phyloP scores from a whole-genome alignment of 1,139 yeast species.

The Tardiomyces depauwii region DNA sequence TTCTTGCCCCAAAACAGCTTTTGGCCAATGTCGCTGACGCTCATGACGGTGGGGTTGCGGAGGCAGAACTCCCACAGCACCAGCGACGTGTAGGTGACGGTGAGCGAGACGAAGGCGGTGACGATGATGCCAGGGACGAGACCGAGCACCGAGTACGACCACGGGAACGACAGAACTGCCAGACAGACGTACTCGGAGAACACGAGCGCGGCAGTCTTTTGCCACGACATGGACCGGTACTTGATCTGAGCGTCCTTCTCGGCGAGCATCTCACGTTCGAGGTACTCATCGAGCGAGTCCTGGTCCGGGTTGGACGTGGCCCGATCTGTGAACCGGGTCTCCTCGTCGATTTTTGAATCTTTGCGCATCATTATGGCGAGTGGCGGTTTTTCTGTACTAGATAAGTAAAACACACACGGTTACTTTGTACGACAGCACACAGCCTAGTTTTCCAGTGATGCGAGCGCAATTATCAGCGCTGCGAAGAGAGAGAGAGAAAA shows the following conservation, averaged over 20 bases:
- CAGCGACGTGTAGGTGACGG: conserved; percentile 44
- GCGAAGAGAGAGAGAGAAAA: no score
- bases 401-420: no score
- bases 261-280: conserved; percentile 11
- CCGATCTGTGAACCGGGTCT: background rate
- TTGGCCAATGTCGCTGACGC: conserved; percentile 51
- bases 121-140: conserved; percentile 46
- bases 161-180: conserved; percentile 54
- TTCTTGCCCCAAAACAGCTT: conserved; percentile 40
- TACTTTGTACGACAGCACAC: no score
- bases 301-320: conserved; percentile 3
- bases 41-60: conserved; percentile 39
- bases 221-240: conserved; percentile 46
- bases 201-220: conserved; percentile 43
- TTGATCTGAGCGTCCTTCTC: conserved; percentile 30
- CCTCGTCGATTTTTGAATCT: background rate
- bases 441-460: no score
- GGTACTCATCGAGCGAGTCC: conserved; percentile 20
- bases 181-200: conserved; percentile 52
- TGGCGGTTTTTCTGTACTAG: no score
- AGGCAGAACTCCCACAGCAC: conserved; percentile 45
- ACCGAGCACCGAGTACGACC: conserved; percentile 52
- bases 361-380: background rate
- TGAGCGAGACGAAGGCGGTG: conserved; percentile 39
- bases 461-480: no score